A percentile compares a stretch with the other conserved stretches of the same genome.
Conservation (phyloP, 2,329 filamentous ascomycete genomes). For the Aspergillus neoniger region DNA sequence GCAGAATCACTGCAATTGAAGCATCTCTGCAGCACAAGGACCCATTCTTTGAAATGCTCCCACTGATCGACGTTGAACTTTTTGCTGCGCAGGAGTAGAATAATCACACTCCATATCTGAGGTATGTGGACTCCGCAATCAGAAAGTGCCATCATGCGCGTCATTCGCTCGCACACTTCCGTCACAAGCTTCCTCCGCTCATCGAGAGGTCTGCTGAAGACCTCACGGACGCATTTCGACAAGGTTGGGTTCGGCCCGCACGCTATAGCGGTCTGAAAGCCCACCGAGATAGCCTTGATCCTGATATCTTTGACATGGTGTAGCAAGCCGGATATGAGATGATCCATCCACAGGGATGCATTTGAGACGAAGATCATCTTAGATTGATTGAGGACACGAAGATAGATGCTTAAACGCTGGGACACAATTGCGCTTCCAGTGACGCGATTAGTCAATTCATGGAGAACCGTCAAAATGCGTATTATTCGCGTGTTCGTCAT, state of each 20-base stretch:
- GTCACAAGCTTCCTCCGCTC: constrained; percentile 66
- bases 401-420: constrained; percentile 76
- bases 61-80: constrained; percentile 64
- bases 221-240: constrained; percentile 61
- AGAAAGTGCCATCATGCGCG: constrained; percentile 63
- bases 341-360: constrained; percentile 73
- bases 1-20: constrained; percentile 76
- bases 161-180: constrained; percentile 67
- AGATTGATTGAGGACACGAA: constrained; percentile 71
- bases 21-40: constrained; percentile 76
- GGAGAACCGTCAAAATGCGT: constrained; percentile 69
- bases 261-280: constrained; percentile 67
- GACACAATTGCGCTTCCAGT: constrained; percentile 79
- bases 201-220: constrained; percentile 53
- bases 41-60: constrained; percentile 72
- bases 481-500: constrained; percentile 72
- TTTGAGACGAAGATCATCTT: constrained; percentile 70
- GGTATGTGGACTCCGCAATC: constrained; percentile 69
- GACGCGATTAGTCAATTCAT: constrained; percentile 70
- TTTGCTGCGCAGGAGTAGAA: constrained; percentile 70
- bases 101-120: constrained; percentile 83
- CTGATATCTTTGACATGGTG: constrained; percentile 77
- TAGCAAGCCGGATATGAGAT: constrained; percentile 79
- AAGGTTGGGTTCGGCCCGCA: constrained; percentile 70
- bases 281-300: constrained; percentile 71